Base-by-base conservation (phyloP, 768 basidiomycete genomes). In the Leucogyrophana mollusca region DNA sequence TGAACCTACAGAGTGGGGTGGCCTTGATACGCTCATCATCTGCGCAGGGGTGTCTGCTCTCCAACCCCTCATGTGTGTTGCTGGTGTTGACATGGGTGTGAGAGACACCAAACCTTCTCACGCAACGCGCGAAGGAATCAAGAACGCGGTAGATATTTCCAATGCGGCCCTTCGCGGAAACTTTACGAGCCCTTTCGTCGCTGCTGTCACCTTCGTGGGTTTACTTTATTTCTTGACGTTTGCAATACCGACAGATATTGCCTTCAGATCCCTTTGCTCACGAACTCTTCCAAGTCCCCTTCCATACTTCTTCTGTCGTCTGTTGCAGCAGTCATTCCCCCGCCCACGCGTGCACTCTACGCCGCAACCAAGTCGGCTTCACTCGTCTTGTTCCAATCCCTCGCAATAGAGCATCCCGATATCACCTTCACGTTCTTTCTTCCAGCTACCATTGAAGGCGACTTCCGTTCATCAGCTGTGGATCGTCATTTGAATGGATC, bases 341-440 rank as follows among this genome's bases (percentile, higher is more conserved):
- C 93, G 0, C 94, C 94, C 1, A 92, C 89, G 1, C 84, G 94
- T 6, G 70, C 89, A 1, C 68, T 97, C 27, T 97, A 97, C 60
- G 82, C 78, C 0, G 81, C 91, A 3, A 89, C 87, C 9, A 96
- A 97, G 63, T 74, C 85, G 2, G 87, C 92, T 0, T 82, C 87
- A 1, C 76, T 90, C 22, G 52, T 85, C 4, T 80, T 94, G 46
- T 92, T 83, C 62, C 87, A 89, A 62, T 74, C 85, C 0, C 79
- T 93, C 24, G 71, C 90, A 4, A 87, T 91, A 49, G 91, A 93
- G 54, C 85, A 92, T 51, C 86, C 88, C 5, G 58, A 65, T 3
- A 79, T 94, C 53, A 37, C 65, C 0, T 91, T 90, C 63, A 73
- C 82, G 0, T 71, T 72, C 46, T 56, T 86, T 55, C 61, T 90